phyloP scores from a whole-genome alignment of 2,329 filamentous ascomycete species.

The Penicillium concentricum region DNA sequence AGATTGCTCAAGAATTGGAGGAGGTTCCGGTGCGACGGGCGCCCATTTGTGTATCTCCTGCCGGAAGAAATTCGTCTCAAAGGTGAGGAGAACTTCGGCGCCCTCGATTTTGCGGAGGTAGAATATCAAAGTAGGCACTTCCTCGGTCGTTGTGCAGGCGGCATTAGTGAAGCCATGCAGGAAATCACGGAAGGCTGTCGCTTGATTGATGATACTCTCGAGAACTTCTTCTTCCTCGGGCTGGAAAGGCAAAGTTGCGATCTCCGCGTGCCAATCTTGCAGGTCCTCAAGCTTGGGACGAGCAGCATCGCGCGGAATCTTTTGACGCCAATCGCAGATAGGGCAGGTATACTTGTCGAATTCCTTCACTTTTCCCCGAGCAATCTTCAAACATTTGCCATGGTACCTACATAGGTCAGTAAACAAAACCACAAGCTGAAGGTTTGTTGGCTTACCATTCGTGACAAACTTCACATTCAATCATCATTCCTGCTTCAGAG shows the following conservation, averaged over 20 bases:
- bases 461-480: constrained; percentile 96
- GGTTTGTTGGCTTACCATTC: constrained; percentile 70
- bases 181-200: constrained; percentile 78
- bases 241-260: constrained; percentile 80
- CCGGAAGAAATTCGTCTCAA: constrained; percentile 96
- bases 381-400: constrained; percentile 96
- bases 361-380: constrained; percentile 94
- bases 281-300: constrained; percentile 93
- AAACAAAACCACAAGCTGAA: not conserved
- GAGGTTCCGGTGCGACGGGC: constrained; percentile 80
- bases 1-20: constrained; percentile 81
- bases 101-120: constrained; percentile 97
- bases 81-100: constrained; percentile 84
- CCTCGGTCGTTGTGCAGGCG: constrained; percentile 75
- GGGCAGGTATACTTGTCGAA: constrained; percentile 98
- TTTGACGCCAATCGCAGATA: constrained; percentile 95
- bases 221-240: constrained; percentile 90
- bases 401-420: constrained; percentile 70
- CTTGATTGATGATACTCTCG: constrained; percentile 80
- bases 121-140: constrained; percentile 87
- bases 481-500: constrained; percentile 97
- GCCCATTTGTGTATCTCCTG: constrained; percentile 95
- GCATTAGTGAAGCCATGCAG: constrained; percentile 79
- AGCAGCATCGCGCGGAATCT: constrained; percentile 93
- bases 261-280: constrained; percentile 78